Base-by-base conservation (phyloP, 1,284 basidiomycete species). In the Thelephora terrestris region DNA sequence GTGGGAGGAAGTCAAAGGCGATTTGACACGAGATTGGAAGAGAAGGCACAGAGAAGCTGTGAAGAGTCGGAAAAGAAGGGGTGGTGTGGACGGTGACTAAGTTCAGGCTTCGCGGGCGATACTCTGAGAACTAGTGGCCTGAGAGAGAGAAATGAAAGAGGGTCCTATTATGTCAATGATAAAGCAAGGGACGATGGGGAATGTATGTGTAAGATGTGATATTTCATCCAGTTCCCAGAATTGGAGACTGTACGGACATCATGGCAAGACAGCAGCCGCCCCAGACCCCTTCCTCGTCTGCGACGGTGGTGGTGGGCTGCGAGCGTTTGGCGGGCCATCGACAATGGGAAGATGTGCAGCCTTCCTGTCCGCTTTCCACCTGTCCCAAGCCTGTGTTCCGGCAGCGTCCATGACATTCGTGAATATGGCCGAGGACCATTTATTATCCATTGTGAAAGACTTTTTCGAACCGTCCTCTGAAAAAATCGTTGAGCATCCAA, bases 11-110 rank as follows among this genome's bases (percentile, higher is more conserved):
- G 68, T 73, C 37, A 83, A 81, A 58, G 71, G 72, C 1, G 79
- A 82, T 48, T 65, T 91, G 61, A 92, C 90, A 44, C 71, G 67
- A 50, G 85, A 79, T 48, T 93, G 86, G 85, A 92, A 91, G 68
- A 76, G 78, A 57, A 66, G 84, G 35, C 79, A 78, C 63, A 76
- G 84, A 49, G 89, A 92, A 61, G 89, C 86, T 60, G 69, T 79
- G 36, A 76, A 74, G 57, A 73, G 76, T 53, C 68, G 85, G 46
- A 71, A 76, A 56, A 71, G 74, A 44, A 75, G 74, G 21, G 76
- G 66, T 29, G 68, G 64, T 9, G 61, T 54, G 25, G 53, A 52
- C 43, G 60, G 53, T 23, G 61, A 58, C 32, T 53, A 47, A 43
- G 17, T 32, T 32, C 12, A 12, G 7, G 7, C 14, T 32, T 32